Percentiles rank a stretch among this genome's conserved stretches.
phyloP scores from a whole-genome alignment of 495 filamentous ascomycete species.

The Rhypophila decipiens region DNA sequence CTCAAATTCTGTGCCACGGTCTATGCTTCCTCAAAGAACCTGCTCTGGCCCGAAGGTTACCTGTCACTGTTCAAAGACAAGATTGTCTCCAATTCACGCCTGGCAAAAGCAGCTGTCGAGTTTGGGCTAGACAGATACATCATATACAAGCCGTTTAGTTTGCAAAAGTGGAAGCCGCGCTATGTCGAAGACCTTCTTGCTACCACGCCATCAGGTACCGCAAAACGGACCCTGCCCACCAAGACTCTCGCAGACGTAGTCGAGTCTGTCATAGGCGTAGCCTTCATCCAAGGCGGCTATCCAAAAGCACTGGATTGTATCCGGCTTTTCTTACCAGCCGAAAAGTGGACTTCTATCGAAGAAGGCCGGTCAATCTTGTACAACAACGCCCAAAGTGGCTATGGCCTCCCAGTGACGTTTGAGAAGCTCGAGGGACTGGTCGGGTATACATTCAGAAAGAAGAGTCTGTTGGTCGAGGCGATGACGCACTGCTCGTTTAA shows the following conservation, averaged over 20 bases:
- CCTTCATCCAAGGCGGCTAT: conserved; percentile 65
- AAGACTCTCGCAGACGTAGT: conserved; percentile 89
- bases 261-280: conserved; percentile 74
- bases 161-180: conserved; percentile 62
- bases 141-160: conserved; percentile 59
- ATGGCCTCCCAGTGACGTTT: conserved; percentile 19
- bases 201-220: conserved; percentile 7
- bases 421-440: conserved; percentile 50
- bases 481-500: conserved; percentile 75
- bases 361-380: conserved; percentile 25
- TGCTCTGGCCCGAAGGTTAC: conserved; percentile 71
- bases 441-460: conserved; percentile 66
- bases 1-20: conserved; percentile 72
- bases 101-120: conserved; percentile 57
- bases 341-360: conserved; percentile 45
- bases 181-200: conserved; percentile 50
- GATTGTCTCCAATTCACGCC: conserved; percentile 64
- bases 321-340: conserved; percentile 57
- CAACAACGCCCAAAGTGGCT: conserved; percentile 20
- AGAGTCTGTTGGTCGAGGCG: conserved; percentile 70
- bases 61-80: conserved; percentile 62
- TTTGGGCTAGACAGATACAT: conserved; percentile 69
- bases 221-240: conserved; percentile 47
- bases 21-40: conserved; percentile 58
- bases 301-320: conserved; percentile 60